Evolutionary conservation across 2,329 filamentous ascomycete genomes (phyloP).

Genomic region (Diaporthe sp.): DNA sequence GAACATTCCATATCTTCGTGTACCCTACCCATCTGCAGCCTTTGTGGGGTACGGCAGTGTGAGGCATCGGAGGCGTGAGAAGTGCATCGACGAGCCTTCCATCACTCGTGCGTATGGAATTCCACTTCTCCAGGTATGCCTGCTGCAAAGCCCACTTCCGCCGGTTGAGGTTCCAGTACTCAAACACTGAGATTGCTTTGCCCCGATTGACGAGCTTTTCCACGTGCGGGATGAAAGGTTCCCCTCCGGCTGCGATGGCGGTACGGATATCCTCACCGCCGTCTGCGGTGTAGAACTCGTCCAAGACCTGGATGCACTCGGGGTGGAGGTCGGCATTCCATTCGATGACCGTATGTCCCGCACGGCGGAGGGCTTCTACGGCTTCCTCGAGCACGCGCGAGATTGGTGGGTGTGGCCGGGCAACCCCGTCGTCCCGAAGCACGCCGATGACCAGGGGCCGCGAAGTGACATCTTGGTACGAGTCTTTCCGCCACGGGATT

Average conservation of each 20-base stretch:
- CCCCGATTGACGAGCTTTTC: conserved; percentile 67
- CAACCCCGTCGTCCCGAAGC: conserved; percentile 66
- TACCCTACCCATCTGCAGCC: conserved; percentile 67
- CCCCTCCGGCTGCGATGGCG: conserved; percentile 67
- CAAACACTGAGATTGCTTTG: conserved; percentile 70
- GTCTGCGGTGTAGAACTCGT: conserved; percentile 73
- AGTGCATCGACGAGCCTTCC: conserved; percentile 68
- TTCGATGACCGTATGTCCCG: conserved; percentile 67
- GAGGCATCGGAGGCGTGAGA: conserved; percentile 72
- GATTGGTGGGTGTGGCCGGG: conserved; percentile 68
- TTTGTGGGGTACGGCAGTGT: conserved; percentile 64
- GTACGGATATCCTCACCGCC: conserved; percentile 74
- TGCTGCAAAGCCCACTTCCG: conserved; percentile 68
- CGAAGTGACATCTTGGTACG: conserved; percentile 56
- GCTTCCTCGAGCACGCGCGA: conserved; percentile 58
- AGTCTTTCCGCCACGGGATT: conserved; percentile 65
- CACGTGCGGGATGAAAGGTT: conserved; percentile 72
- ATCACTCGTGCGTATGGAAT: conserved; percentile 57
- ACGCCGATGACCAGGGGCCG: conserved; percentile 64
- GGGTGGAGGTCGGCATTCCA: conserved; percentile 67
- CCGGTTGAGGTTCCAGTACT: conserved; percentile 78
- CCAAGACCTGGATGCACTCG: conserved; percentile 61
- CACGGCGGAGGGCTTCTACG: conserved; percentile 54
- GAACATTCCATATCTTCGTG: conserved; percentile 73
- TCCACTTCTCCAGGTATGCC: conserved; percentile 72